Conservation (phyloP, 2,329 filamentous ascomycete species). For the Ophiosphaerella korrae region DNA sequence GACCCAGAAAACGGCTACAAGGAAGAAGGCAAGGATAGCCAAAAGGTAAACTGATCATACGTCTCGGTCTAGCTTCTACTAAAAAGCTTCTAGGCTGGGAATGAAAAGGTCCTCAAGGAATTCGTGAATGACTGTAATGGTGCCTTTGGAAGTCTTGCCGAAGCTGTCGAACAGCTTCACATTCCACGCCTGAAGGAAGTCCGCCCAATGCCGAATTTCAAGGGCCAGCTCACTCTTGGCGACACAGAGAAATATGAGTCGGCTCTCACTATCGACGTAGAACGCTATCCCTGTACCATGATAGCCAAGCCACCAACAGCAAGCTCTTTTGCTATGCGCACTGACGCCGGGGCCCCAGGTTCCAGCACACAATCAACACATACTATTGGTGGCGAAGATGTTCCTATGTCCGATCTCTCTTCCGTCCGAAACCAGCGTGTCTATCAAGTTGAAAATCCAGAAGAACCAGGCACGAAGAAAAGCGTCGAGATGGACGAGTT, state of each 20-base stretch:
- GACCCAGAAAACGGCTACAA: conserved; percentile 88
- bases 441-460: conserved; percentile 79
- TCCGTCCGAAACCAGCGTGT: conserved; percentile 76
- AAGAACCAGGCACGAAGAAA: conserved; percentile 75
- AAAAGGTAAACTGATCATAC: conserved; percentile 61
- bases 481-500: conserved; percentile 83
- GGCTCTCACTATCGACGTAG: conserved; percentile 81
- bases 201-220: conserved; percentile 79
- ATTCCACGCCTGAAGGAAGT: conserved; percentile 76
- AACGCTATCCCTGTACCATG: conserved; percentile 88
- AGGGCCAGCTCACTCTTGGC: conserved; percentile 79
- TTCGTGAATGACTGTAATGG: conserved; percentile 72
- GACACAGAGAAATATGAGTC: conserved; percentile 74
- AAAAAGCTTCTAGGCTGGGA: conserved; percentile 59
- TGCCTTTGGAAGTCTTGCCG: conserved; percentile 79
- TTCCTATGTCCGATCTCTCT: conserved; percentile 56
- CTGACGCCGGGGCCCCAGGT: conserved; percentile 53
- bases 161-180: conserved; percentile 80
- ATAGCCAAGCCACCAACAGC: conserved; percentile 75
- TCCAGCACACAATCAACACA: conserved; percentile 59
- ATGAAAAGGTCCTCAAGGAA: conserved; percentile 70
- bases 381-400: conserved; percentile 51
- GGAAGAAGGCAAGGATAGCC: conserved; percentile 78
- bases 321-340: conserved; percentile 71
- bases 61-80: conserved; percentile 8